Evolutionary conservation across 139 green algal species (phyloP), one percentile per base, ranked within the genome.

Genomic region (Nannochloris sp.): DNA sequence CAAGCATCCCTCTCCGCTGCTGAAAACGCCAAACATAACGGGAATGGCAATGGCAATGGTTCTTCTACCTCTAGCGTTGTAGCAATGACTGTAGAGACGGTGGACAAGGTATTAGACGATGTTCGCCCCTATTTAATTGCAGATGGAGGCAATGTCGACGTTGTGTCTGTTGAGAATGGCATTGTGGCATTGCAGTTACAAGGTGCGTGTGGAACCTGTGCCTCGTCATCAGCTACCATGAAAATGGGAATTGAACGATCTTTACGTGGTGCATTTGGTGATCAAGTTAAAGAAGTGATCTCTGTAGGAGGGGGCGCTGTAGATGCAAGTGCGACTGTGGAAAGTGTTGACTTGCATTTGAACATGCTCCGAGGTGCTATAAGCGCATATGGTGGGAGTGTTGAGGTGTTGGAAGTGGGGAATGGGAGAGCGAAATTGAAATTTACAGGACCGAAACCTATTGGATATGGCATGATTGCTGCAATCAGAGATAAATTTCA

Each of bases 111-210:
- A 4, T 72, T 96, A 37, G 81, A 96, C 23, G 82, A 94, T 25
- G 91, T 97, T 23, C 78, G 92, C 31, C 92, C 92, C 3, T 97
- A 95, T 83, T 73, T 97, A 27, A 88, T 96, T 34, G 89, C 90
- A 6, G 92, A 97, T 65, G 92, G 92, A 19, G 92, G 92, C 42
- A 90, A 97, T 64, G 88, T 97, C 33, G 79, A 90, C 44, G 92
- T 97, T 32, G 83, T 88, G 27, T 68, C 62, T 5, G 86, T 97
- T 15, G 65, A 83, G 23, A 57, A 77, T 35, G 92, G 92, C 5
- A 54, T 84, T 0, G 83, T 97, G 6, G 65, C 73, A 38, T 73
- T 97, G 44, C 60, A 71, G 9, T 72, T 96, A 55, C 64, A 90
- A 81, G 89, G 89, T 19, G 83, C 85, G 1, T 96, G 91, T 76